Evolutionary conservation across 2,329 filamentous ascomycete genomes (phyloP).

Genomic region (Lasiodiplodia hormozganensis): DNA sequence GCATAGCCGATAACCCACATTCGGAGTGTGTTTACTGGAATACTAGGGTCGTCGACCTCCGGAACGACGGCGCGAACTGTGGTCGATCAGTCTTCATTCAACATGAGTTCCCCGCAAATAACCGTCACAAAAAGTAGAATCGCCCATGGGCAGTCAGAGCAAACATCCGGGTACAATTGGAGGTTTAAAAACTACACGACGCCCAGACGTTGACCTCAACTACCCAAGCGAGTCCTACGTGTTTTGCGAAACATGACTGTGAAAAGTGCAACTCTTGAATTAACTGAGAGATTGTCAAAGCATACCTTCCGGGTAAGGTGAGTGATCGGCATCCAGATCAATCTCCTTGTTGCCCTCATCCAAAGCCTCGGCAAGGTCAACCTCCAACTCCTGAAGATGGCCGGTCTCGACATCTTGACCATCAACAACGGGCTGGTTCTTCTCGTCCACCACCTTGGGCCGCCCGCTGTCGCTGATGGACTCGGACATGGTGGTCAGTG

Average conservation of each 20-base stretch:
- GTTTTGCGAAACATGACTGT: background rate
- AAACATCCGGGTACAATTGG: background rate
- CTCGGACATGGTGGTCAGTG: conserved; percentile 1
- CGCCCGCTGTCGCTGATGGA: conserved; percentile 10
- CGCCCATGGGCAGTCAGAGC: background rate
- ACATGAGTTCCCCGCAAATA: too few relatives aligned
- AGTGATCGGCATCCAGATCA: conserved; percentile 27
- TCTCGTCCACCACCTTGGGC: conserved; percentile 11
- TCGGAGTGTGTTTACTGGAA: conserved; percentile 24
- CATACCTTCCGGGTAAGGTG: conserved; percentile 27
- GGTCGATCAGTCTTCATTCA: background rate
- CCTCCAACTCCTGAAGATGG: conserved; percentile 26
- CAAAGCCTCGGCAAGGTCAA: conserved; percentile 22
- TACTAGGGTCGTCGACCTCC: conserved; percentile 26
- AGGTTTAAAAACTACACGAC: too few relatives aligned
- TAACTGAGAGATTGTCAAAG: background rate
- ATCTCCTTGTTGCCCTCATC: conserved; percentile 9
- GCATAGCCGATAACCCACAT: conserved; percentile 40
- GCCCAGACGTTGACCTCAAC: too few relatives aligned
- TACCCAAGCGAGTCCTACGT: too few relatives aligned
- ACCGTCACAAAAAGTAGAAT: background rate
- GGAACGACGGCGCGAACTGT: conserved; percentile 24
- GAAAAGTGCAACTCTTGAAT: background rate
- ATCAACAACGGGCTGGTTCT: conserved; percentile 4
- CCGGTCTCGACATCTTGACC: conserved; percentile 22